Conservation (phyloP, 257 asterid genomes). For the Solanum infundibuliforme region DNA sequence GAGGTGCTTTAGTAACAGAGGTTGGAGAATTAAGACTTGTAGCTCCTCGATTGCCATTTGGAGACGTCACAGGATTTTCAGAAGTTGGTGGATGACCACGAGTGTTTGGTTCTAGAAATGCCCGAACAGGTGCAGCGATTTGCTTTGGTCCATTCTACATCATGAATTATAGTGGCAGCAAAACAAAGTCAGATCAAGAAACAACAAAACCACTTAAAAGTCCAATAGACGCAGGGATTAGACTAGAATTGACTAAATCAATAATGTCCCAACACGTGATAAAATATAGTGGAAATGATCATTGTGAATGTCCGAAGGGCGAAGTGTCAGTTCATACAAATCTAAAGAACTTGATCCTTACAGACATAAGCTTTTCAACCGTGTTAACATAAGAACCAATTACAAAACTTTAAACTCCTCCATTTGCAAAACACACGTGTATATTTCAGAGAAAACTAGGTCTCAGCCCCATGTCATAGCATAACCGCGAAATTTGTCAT, state of each 20-base stretch:
- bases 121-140: conserved; percentile 24
- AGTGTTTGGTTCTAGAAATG: conserved; percentile 11
- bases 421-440: background rate
- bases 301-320: background rate
- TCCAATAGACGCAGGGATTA: background rate
- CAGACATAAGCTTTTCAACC: background rate
- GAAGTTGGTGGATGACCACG: conserved; percentile 10
- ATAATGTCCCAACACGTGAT: background rate
- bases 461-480: background rate
- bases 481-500: background rate
- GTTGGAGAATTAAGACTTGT: conserved; percentile 15
- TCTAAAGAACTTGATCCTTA: background rate
- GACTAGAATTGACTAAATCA: background rate
- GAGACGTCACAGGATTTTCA: conserved; percentile 18
- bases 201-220: background rate
- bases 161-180: background rate
- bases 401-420: background rate
- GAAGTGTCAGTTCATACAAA: background rate
- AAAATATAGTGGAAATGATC: background rate
- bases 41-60: conserved; percentile 14
- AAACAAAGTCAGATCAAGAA: background rate
- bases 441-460: background rate
- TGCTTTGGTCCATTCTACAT: conserved; percentile 79
- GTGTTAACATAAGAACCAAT: background rate
- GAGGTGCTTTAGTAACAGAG: conserved; percentile 6